Base-by-base conservation (phyloP, 2,329 filamentous ascomycete species). In the Botrytis cinerea region DNA sequence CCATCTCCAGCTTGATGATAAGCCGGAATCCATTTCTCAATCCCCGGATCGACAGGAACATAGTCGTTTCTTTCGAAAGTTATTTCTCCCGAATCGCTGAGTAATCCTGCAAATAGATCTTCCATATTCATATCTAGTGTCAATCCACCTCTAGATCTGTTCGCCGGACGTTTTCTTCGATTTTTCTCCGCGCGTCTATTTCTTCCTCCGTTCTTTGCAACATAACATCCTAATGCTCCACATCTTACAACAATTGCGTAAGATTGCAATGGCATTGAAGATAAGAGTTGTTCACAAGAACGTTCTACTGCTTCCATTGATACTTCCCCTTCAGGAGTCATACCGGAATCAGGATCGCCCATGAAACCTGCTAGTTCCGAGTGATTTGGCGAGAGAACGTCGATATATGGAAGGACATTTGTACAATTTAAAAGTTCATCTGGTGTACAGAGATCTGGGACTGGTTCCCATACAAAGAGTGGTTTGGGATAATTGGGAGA, bases 401-500 rank as follows among this genome's bases (percentile, higher is more conserved):
- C 89, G 72, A 91, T 84, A 25, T 90, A 82, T 0, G 88, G 87
- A 20, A 91, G 83, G 18, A 87, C 87, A 76, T 91, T 90, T 68
- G 89, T 91, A 80, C 87, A 89, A 79, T 90, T 90, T 18, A 91
- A 84, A 43, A 91, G 83, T 80, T 91, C 87, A 60, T 90, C 89
- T 0, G 93, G 90, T 0, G 88, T 91, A 81, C 95, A 98, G 1
- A 93, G 87, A 82, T 98, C 94, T 1, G 96, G 96, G 1, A 98
- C 93, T 0, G 96, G 96, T 81, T 99, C 96, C 95, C 95, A 99
- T 70, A 98, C 89, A 81, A 98, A 93, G 10, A 94, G 83, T 1
- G 95, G 93, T 66, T 88, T 87, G 1, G 84, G 79, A 0, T 82
- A 75, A 22, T 82, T 61, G 73, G 80, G 73, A 69, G 78, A 69